Base-by-base conservation (phyloP, 345 rosid species). In the Microcos paniculata region DNA sequence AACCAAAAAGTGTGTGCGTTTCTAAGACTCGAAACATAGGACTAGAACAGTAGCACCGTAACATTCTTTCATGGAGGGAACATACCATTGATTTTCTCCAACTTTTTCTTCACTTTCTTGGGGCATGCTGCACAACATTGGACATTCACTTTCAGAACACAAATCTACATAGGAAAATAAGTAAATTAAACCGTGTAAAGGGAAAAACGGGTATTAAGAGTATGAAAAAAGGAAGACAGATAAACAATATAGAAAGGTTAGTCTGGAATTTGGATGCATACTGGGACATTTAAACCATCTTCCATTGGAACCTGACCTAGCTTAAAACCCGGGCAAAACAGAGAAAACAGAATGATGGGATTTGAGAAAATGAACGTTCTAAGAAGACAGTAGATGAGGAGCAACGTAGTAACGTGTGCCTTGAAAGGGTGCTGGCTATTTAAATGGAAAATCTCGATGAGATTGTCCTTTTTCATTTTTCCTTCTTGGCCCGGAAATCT, bases 51-150 rank as follows among this genome's bases (percentile, higher is more conserved):
- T 13, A 5, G 4, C 13, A 21, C 24, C 2, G 33, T 0, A 48
- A 48, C 11, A 46, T 43, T 68, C 55, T 14, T 23, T 68, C 46
- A 43, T 65, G 45, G 40, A 30, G 35, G 16, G 6, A 35, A 16
- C 30, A 30, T 63, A 78, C 86, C 84, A 14, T 72, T 69, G 52
- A 78, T 80, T 75, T 80, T 68, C 79, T 65, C 72, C 63, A 80
- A 10, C 48, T 21, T 62, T n/a, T 31, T 59, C 63, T 80, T 75
- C 63, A 78, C 53, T 69, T 68, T 72, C 53, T 23, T n/a, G 46
- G 81, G 72, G 28, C 78, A 68, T 18, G 71, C 15, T 26, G 31
- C 23, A 53, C 81, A 77, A 12, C 70, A 24, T 3, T 28, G 70
- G 65, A 53, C 48, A 59, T 71, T 43, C 62, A 62, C 73, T 71